Conservation (phyloP, 352 stramenopile species). For the Thraustochytrium striatum region DNA sequence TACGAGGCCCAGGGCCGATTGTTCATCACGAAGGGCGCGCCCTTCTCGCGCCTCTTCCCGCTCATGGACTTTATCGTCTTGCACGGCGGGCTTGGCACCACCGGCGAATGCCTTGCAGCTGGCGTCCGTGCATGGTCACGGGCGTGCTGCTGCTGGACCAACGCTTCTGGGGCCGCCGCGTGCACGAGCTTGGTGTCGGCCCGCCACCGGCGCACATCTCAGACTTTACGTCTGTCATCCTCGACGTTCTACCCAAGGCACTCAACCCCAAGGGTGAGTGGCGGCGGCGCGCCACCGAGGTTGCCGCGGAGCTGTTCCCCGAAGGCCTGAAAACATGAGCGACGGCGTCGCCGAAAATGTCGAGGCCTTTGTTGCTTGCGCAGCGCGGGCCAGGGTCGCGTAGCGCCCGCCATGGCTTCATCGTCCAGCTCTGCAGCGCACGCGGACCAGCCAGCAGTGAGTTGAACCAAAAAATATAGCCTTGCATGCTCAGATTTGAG, state of each 20-base stretch:
- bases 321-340: too few species aligned
- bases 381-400: too few species aligned
- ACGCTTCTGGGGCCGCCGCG: conserved; percentile 35
- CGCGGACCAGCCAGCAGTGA: too few species aligned
- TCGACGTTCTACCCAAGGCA: too few species aligned
- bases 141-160: conserved; percentile 48
- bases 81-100: conserved; percentile 45
- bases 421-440: too few species aligned
- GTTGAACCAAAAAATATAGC: too few species aligned
- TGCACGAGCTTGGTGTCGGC: conserved; percentile 17
- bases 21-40: conserved; percentile 19
- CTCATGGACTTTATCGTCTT: conserved; percentile 17
- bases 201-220: conserved; percentile 14
- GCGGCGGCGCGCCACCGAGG: too few species aligned
- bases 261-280: too few species aligned
- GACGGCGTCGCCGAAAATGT: conserved; percentile 10
- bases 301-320: too few species aligned
- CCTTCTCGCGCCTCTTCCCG: conserved; percentile 28
- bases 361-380: too few species aligned
- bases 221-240: background rate
- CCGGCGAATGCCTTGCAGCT: conserved; percentile 7
- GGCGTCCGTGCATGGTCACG: conserved; percentile 43
- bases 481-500: too few species aligned
- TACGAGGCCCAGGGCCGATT: background rate
- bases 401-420: too few species aligned